Evolutionary conservation across 176 grass and related monocot species (phyloP), one percentile per base, ranked within the genome.

Genomic region (Rhynchospora tenuis): DNA sequence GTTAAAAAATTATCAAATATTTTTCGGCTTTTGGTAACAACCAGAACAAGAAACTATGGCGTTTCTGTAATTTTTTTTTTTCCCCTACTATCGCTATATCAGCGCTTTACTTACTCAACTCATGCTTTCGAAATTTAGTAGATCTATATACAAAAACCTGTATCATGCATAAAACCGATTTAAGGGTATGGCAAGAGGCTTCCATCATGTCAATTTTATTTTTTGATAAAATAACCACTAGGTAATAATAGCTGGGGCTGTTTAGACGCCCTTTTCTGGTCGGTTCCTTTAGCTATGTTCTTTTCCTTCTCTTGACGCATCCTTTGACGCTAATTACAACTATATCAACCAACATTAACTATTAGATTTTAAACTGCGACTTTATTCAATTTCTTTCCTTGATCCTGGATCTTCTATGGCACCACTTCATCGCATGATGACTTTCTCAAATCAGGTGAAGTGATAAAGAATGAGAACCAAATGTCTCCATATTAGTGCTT

Each of bases 231-330:
- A 8, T 0, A 24, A 61, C n/a, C 54, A 77, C 73, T 52, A 74
- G 46, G 71, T 52, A 51, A 51, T 43, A 50, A 2, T 17, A 76
- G 48, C 56, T 3, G 72, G 47, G 1, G 2, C 28, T 76, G 14
- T 55, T 52, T 47, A 13, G 14, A 27, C 24, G 46, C 45, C 45
- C 70, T 51, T 50, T 26, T 73, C 6, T 56, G 15, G 73, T 31
- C 48, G 50, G 73, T 76, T 14, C 12, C 47, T 77, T 56, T 10
- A 11, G 11, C 48, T 51, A 4, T 17, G 26, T 77, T 29, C 50
- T 31, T 56, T 77, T 9, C 17, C 73, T 77, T 77, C 73, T 31
- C 24, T 54, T 77, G 50, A 77, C 13, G 73, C 73, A 33, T 77
- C 26, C 14, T 77, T 77, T 56, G 15, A 77, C 73, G 3, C 13